Evolutionary conservation across 306 rosid species (phyloP).

Genomic region (Potentilla sterilis): DNA sequence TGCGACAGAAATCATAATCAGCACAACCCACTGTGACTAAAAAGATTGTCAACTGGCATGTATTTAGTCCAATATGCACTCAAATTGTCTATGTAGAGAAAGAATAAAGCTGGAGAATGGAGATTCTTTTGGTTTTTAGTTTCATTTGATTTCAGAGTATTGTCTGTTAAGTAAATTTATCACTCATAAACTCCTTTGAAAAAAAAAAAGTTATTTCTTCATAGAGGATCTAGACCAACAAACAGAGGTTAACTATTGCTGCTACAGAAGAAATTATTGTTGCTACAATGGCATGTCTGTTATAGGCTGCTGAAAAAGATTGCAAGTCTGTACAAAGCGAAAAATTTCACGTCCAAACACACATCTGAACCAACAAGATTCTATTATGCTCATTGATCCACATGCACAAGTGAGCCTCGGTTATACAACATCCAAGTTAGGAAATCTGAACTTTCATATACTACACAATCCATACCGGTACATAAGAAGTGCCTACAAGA

Average conservation of each 20-base stretch:
- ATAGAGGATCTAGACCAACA: background rate
- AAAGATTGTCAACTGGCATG: background rate
- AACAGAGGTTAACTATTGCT: background rate
- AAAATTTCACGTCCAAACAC: no score
- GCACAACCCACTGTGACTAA: background rate
- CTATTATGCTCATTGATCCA: background rate
- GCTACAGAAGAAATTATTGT: no score
- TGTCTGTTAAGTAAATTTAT: background rate
- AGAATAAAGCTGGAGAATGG: background rate
- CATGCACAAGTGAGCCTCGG: background rate
- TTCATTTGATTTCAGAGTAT: background rate
- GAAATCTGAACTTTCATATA: background rate
- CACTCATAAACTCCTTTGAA: no score
- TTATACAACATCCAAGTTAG: background rate
- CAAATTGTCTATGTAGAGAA: background rate
- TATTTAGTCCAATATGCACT: background rate
- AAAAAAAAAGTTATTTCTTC: background rate
- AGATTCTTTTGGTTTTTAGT: background rate
- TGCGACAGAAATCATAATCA: background rate
- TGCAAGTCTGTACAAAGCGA: no score
- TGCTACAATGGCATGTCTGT: no score
- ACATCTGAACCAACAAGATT: background rate
- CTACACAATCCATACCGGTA: background rate
- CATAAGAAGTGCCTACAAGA: background rate
- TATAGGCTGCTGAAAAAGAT: no score